phyloP scores from a whole-genome alignment of 352 stramenopile genomes.

The Phytophthora foliorum region DNA sequence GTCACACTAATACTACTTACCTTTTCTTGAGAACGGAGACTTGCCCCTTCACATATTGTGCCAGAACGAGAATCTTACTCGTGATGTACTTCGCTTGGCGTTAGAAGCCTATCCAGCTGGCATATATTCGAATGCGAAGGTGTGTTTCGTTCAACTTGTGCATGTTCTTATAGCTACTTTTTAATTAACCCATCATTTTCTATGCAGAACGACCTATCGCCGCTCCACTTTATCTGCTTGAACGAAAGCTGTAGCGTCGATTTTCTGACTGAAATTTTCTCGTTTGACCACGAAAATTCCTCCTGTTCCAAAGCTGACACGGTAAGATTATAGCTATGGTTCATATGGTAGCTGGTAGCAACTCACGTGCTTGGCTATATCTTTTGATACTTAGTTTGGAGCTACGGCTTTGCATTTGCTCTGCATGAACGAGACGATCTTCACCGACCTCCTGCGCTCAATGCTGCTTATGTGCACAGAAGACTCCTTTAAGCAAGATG shows the following conservation, averaged over 20 bases:
- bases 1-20: not conserved
- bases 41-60: slow-evolving; percentile 69
- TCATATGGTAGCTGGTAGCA: not conserved
- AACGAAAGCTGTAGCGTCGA: slow-evolving; percentile 58
- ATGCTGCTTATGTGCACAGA: slow-evolving; percentile 57
- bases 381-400: slow-evolving; percentile 46
- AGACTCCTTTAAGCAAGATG: slow-evolving; percentile 56
- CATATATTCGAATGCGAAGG: slow-evolving; percentile 44
- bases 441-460: slow-evolving; percentile 42
- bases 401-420: slow-evolving; percentile 68
- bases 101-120: slow-evolving; percentile 42
- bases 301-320: slow-evolving; percentile 19
- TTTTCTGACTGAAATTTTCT: slow-evolving; percentile 47
- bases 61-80: slow-evolving; percentile 45
- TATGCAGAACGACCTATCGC: slow-evolving; percentile 47
- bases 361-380: not conserved
- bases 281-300: slow-evolving; percentile 49
- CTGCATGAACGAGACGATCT: slow-evolving; percentile 70
- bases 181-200: not conserved
- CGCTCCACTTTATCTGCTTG: slow-evolving; percentile 62
- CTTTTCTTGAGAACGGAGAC: slow-evolving; percentile 53
- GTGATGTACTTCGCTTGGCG: slow-evolving; percentile 40
- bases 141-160: slow-evolving; percentile 14
- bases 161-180: not conserved
- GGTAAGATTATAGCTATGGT: slow-evolving; percentile 8